Base-by-base conservation (phyloP, 192 early-diverging fungal species). In the Chytriomyces sp. region DNA sequence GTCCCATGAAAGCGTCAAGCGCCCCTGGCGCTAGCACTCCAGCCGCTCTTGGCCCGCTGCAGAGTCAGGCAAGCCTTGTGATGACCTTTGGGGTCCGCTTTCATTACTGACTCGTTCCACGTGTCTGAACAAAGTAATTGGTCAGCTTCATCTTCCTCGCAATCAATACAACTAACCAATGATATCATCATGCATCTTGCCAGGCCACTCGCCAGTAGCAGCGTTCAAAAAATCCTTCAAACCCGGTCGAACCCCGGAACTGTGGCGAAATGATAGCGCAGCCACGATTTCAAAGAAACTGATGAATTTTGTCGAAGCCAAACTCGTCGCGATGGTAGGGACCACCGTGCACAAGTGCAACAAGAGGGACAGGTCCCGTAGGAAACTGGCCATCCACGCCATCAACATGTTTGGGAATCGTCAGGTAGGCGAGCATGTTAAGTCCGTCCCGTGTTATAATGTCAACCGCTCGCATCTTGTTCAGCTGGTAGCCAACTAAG, bases 181-280 rank as follows among this genome's bases (percentile, higher is more conserved):
- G 38, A 80, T 37, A 55, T 80, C 79, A 19, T 25, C 69, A n/a
- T 80, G 79, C 77, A 80, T 80, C 22, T 75, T 52, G 26, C 61
- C 65, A 26, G 75, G 33, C 79, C 79, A 80, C 41, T 80, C 64
- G 31, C 63, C 37, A 33, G 58, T 76, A n/a, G 55, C 76, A n/a
- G 55, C 33, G 5, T 59, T 61, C 31, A 81, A 39, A 10, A 77
- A 77, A 5, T 4, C 12, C 64, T 80, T 80, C 75, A 7, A 80
- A 73, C 30, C 79, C 79, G 5, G 52, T 64, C 5, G 78, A 80
- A 10, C 67, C 53, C 32, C 79, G 70, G 69, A 72, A 80, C 40
- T 80, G 76, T 30, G 80, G 74, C 19, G 74, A 75, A 52, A 81
- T 26, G 36, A 81, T 76, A 28, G 75, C 75, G 52, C 39, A 82